Percentiles rank a stretch among this genome's conserved stretches.
phyloP scores from a whole-genome alignment of 2,329 filamentous ascomycete species.

The Exophiala lecanii-corni region DNA sequence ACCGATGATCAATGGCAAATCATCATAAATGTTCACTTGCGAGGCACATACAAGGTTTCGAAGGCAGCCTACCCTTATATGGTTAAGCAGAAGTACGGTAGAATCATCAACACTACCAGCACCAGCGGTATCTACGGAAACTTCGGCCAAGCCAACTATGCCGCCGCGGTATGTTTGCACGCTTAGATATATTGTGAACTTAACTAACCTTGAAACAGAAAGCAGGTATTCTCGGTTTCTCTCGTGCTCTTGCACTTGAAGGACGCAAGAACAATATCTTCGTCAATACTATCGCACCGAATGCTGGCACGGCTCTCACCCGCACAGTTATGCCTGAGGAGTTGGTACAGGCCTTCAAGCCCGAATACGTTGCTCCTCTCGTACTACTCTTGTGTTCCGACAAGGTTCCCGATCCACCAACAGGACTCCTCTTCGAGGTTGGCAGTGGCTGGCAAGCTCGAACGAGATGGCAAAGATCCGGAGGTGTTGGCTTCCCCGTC shows the following conservation, averaged over 20 bases:
- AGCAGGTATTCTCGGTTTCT: constrained; percentile 91
- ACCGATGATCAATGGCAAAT: constrained; percentile 88
- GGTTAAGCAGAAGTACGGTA: constrained; percentile 97
- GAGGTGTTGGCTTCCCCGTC: constrained; percentile 85
- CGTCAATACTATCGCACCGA: constrained; percentile 96
- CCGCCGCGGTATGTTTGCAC: constrained; percentile 67
- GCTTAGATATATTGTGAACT: too few species aligned
- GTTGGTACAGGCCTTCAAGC: constrained; percentile 98
- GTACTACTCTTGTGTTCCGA: constrained; percentile 84
- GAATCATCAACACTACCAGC: constrained; percentile 92
- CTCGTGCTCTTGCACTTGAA: constrained; percentile 85
- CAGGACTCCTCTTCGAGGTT: constrained; percentile 87
- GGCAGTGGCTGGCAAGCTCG: constrained; percentile 88
- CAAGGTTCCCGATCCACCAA: constrained; percentile 75
- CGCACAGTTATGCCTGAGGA: constrained; percentile 91
- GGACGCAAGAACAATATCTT: constrained; percentile 97
- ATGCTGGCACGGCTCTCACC: constrained; percentile 94
- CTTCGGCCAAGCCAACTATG: constrained; percentile 98
- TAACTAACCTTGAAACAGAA: constrained; percentile 50
- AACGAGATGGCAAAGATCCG: constrained; percentile 91
- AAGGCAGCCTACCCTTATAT: constrained; percentile 98
- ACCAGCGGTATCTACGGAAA: constrained; percentile 98
- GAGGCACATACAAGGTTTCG: constrained; percentile 92
- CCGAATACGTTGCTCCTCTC: constrained; percentile 92
- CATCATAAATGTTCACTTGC: constrained; percentile 85